Conservation (phyloP, 805 yeast species). For the Candida fluviatilis region DNA sequence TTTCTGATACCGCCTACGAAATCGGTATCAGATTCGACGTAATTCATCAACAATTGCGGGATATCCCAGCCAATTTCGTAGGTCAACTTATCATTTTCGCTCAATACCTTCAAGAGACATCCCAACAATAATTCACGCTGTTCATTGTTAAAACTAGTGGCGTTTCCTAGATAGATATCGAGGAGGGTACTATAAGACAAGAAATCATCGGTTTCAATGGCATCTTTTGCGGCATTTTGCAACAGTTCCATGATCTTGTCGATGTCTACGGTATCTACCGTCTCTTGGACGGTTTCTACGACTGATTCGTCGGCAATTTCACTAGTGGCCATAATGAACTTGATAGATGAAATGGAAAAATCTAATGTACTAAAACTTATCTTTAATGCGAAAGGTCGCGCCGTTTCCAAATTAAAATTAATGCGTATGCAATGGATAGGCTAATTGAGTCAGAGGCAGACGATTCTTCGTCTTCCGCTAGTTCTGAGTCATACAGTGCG, state of each 20-base stretch:
- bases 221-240: constrained; percentile 29
- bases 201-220: constrained; percentile 51
- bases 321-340: constrained; percentile 14
- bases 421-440: constrained; percentile 6
- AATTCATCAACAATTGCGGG: constrained; percentile 63
- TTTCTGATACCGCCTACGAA: constrained; percentile 25
- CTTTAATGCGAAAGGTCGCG: neutral
- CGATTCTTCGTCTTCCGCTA: constrained; percentile 6
- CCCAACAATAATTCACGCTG: constrained; percentile 51
- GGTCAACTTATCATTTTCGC: constrained; percentile 44
- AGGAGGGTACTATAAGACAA: constrained; percentile 69
- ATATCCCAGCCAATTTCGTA: constrained; percentile 87
- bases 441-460: constrained; percentile 9
- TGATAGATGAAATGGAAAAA: too few species aligned
- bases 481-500: neutral
- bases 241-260: constrained; percentile 24
- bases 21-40: constrained; percentile 38
- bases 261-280: constrained; percentile 21
- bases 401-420: neutral
- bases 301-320: constrained; percentile 9
- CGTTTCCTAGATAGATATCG: constrained; percentile 54
- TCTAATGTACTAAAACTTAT: too few species aligned
- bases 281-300: constrained; percentile 13
- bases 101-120: constrained; percentile 41
- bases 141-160: constrained; percentile 38